Base-by-base conservation (phyloP, 768 basidiomycete species). In the Lactarius trivialis region DNA sequence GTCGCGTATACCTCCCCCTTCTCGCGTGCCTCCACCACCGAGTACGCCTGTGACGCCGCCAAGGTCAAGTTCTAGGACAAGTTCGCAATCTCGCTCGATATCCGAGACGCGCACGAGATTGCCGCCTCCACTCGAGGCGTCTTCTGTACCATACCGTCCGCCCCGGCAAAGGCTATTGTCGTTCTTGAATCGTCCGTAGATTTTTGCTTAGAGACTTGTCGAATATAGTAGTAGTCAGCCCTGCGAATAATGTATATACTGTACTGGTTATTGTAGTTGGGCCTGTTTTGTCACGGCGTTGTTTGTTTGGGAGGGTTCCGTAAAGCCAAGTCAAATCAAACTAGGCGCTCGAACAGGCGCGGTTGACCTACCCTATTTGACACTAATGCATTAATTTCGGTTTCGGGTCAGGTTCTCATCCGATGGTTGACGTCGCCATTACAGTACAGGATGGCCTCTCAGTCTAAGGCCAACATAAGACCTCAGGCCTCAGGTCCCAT, bases 51-150 rank as follows among this genome's bases (percentile, higher is more conserved):
- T 11, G 24, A 2, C 11, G 14, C 43, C 60, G 19, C 2, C 36
- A 11, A 28, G 9, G n/a, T 55, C 48, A 15, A 12, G 24, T 9
- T 21, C 14, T 50, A 4, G 26, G 8, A 26, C 30, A 14, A 39
- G 32, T 28, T 37, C 14, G 9, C 45, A n/a, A 32, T 17, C 36
- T 0, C 34, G 45, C 11, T 17, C 2, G 36, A 63, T 63, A 58
- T 52, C 53, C 7, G 62, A 63, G 57, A 63, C 57, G 11, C 62
- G 57, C 21, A 50, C 62, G 36, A 48, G 62, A 33, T 59, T 63
- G 45, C 57, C 62, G 14, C 62, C 62, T 9, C 48, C 57, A 21
- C 53, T 17, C 7, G 57, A 54, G 11, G 14, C 21, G 21, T 21
- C 57, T 9, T 53, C 62, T 17, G 34, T 63, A n/a, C 45, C 30